A percentile compares a stretch with the other conserved stretches of the same genome.
phyloP scores from a whole-genome alignment of 768 basidiomycete species.

The Amanita pallidorosea region DNA sequence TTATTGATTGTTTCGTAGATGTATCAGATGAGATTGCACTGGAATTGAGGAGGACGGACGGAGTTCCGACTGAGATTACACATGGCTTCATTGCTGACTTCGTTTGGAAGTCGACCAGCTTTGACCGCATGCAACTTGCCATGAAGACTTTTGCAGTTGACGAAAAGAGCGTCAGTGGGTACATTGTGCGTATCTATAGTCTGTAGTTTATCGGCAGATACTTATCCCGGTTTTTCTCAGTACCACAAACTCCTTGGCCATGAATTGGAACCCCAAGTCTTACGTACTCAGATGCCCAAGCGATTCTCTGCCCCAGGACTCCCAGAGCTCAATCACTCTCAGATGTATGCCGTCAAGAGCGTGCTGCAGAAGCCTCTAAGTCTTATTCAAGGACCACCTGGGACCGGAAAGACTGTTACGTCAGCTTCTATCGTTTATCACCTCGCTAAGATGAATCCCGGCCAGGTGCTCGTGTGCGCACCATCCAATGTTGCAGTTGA shows the following conservation, averaged over 20 bases:
- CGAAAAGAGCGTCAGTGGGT: conserved; percentile 98
- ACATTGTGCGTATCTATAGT: conserved; percentile 60
- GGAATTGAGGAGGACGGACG: conserved; percentile 83
- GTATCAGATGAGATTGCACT: conserved; percentile 97
- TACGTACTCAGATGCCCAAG: conserved; percentile 91
- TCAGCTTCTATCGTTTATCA: conserved; percentile 99
- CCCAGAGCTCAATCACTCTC: conserved; percentile 97
- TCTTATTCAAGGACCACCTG: conserved; percentile 96
- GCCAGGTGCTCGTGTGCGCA: conserved; percentile 97
- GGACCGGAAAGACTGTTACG: conserved; percentile 98
- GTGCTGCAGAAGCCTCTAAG: conserved; percentile 97
- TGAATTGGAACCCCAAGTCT: conserved; percentile 89
- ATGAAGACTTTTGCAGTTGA: conserved; percentile 99
- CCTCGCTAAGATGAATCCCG: conserved; percentile 98
- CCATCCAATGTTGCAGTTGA: conserved; percentile 99
- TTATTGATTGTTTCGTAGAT: conserved; percentile 34
- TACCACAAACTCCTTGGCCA: conserved; percentile 99
- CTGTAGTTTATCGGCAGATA: neutral
- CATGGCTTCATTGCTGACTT: conserved; percentile 98
- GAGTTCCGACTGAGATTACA: conserved; percentile 87
- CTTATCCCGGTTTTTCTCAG: conserved; percentile 25
- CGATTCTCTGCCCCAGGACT: conserved; percentile 95
- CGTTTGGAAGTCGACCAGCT: conserved; percentile 99
- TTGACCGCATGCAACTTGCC: conserved; percentile 97
- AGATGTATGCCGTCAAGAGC: conserved; percentile 99